These are phyloP conservation scores for Thalia dealbata DNA, from an alignment of 176 grass and related monocot genomes.

Conservation along the genomic window DNA sequence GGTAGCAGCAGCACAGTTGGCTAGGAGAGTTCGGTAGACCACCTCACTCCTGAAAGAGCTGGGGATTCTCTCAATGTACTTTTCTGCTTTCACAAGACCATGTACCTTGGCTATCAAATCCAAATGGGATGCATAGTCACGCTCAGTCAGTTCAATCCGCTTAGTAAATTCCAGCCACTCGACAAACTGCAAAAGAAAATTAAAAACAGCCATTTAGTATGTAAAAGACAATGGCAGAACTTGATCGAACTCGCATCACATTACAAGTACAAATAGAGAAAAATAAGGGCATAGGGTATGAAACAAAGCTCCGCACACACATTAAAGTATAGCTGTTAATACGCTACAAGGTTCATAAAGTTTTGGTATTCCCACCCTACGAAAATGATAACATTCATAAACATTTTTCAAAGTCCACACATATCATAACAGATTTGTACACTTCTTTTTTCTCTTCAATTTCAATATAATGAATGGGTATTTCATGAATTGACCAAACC, in stretches of 20 bases:
- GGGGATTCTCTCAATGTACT: constrained; percentile 19
- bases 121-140: constrained; percentile 19
- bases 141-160: constrained; percentile 7
- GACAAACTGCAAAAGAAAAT: constrained; percentile 13
- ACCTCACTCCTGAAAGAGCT: constrained; percentile 20
- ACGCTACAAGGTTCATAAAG: background rate
- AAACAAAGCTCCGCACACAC: background rate
- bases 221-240: background rate
- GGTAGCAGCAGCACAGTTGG: constrained; percentile 11
- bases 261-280: too few species aligned
- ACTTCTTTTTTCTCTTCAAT: too few species aligned
- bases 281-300: too few species aligned
- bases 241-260: background rate
- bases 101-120: constrained; percentile 22
- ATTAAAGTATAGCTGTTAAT: background rate
- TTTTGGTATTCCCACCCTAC: too few species aligned
- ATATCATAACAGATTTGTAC: too few species aligned
- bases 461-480: too few species aligned
- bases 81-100: constrained; percentile 17
- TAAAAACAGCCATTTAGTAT: background rate
- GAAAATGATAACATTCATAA: too few species aligned
- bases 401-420: too few species aligned
- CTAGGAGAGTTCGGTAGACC: constrained; percentile 20
- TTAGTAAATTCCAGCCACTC: constrained; percentile 24
- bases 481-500: too few species aligned